Conservation (phyloP, 2,329 filamentous ascomycete species). For the Colletotrichum sidae region DNA sequence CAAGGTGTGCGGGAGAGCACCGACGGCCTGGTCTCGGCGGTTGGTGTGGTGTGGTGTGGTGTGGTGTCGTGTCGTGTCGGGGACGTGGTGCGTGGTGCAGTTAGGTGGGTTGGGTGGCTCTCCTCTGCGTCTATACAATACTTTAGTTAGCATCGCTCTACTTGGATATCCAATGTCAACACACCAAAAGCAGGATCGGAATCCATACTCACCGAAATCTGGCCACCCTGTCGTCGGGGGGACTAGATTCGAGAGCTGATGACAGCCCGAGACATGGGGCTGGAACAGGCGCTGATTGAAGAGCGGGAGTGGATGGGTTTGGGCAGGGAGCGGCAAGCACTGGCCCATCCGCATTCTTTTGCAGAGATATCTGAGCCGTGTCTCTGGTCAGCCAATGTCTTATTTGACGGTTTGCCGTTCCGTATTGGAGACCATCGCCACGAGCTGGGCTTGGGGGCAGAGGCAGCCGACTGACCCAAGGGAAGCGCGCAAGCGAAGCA, state of each 20-base stretch:
- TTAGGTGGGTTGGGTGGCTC: too few relatives aligned
- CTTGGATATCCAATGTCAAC: too few relatives aligned
- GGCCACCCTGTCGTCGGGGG: neutral
- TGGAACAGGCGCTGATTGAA: neutral
- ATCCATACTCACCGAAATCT: neutral
- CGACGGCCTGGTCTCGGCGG: conserved; percentile 4
- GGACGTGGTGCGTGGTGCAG: neutral
- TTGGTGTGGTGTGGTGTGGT: conserved; percentile 5
- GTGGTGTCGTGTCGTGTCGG: neutral
- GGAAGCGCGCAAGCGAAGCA: too few relatives aligned
- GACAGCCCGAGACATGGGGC: conserved; percentile 13
- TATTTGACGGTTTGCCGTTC: conserved; percentile 5
- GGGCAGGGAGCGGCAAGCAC: conserved; percentile 19
- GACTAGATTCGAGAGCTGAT: neutral
- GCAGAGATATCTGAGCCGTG: conserved; percentile 1
- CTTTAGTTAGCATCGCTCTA: too few relatives aligned
- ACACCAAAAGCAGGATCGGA: neutral
- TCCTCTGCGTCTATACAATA: too few relatives aligned
- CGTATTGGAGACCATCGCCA: neutral
- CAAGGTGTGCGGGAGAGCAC: conserved; percentile 13
- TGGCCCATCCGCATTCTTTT: conserved; percentile 15
- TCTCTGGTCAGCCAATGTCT: conserved; percentile 13
- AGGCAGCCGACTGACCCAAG: neutral
- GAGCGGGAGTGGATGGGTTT: conserved; percentile 6
- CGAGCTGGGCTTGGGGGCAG: conserved; percentile 10